Base-by-base conservation (phyloP, 2,329 filamentous ascomycete genomes). In the Helotiales sp. region DNA sequence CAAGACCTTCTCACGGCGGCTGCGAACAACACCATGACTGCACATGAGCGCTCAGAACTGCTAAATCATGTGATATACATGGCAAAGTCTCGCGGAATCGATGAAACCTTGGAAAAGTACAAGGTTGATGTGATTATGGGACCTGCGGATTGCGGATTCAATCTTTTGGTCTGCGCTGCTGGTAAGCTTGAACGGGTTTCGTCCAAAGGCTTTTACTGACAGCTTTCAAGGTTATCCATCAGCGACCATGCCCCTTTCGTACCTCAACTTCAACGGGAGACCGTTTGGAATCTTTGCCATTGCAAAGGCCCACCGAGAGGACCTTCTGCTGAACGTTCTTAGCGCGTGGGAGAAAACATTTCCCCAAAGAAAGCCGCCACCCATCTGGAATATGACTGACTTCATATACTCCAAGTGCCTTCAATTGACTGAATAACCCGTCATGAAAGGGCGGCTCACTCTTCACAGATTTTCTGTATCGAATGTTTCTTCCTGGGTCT, bases 71-170 rank as follows among this genome's bases (percentile, higher is more conserved):
- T 22, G n/a, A 9, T 22, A 5, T 29, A 34, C 15, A 22, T 30
- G 19, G n/a, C 27, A n/a, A 22, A 48, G 8, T 7, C 17, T 9
- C 22, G 5, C 3, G 54, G 36, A 3, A 52, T 57, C 22, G 54
- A 57, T 40, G 52, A 57, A 24, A 29, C n/a, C 9, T 22, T 57
- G 2, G 19, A 57, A n/a, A 29, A 57, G 1, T 46, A 34, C 30
- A 30, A 27, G 4, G 29, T 57, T 31, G 34, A 57, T 57, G 48
- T 57, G 13, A 57, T 56, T n/a, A 56, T 56, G n/a, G 54, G 12
- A 3, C 54, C 54, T 25, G 54, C 25, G 5, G 54, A 56, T 29
- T 30, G 12, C 3, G 17, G 15, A 12, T 42, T 42, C 15, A 50
- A 12, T 17, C 15, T 38, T 3, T 12, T 42, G 6, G 38, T 42